Percentiles rank a stretch among this genome's conserved stretches.
phyloP scores from a whole-genome alignment of 108 stramenopile species.

The Conticribra guillardii region DNA sequence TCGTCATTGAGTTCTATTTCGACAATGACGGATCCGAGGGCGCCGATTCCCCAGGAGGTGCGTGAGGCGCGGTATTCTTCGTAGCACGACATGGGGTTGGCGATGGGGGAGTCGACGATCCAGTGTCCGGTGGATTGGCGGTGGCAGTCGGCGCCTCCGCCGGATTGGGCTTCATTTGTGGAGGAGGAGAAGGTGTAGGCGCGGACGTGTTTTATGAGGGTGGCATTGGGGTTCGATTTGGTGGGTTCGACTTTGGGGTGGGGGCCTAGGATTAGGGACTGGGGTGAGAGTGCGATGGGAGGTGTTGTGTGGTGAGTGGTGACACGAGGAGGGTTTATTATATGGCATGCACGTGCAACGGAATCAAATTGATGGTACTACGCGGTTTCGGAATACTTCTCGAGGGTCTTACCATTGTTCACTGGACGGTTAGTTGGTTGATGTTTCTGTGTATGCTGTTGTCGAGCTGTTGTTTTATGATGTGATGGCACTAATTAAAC shows the following conservation, averaged over 20 bases:
- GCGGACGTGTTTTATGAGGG: conserved; percentile 23
- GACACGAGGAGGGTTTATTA: neutral
- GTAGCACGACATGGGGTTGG: conserved; percentile 65
- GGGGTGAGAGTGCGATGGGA: neutral
- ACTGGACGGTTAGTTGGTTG: too few species aligned
- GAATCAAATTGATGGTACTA: too few species aligned
- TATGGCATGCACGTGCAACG: too few species aligned
- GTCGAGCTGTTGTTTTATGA: too few species aligned
- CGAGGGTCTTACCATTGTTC: too few species aligned
- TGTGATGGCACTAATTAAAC: too few species aligned
- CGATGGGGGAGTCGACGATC: conserved; percentile 66
- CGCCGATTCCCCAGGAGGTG: conserved; percentile 70
- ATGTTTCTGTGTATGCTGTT: too few species aligned
- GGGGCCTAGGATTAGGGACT: conserved; percentile 43
- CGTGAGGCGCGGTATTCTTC: conserved; percentile 55
- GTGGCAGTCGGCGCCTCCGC: conserved; percentile 71
- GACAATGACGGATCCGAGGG: conserved; percentile 64
- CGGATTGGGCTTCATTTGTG: conserved; percentile 51
- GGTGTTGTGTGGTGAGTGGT: too few species aligned
- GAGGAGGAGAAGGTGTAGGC: conserved; percentile 57
- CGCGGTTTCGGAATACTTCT: too few species aligned
- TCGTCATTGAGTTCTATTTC: conserved; percentile 62
- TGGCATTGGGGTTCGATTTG: conserved; percentile 4
- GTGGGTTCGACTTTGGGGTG: conserved; percentile 35
- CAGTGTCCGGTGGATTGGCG: conserved; percentile 61